These are phyloP conservation scores for Arachis hypogaea DNA, from an alignment of 306 rosid genomes.

Conservation along the genomic window DNA sequence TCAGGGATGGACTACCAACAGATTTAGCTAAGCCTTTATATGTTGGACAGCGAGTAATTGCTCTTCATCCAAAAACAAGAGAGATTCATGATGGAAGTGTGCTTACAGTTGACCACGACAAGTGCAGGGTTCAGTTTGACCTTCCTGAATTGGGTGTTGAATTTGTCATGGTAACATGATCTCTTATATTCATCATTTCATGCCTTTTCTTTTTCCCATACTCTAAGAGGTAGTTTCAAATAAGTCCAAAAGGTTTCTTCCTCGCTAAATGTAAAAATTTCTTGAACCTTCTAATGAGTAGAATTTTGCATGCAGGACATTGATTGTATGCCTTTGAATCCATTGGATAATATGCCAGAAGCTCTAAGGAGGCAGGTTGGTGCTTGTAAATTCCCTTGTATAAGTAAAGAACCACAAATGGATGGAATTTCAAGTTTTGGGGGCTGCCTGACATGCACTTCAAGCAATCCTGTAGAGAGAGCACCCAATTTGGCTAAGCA, in stretches of 20 bases:
- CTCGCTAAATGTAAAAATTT: neutral
- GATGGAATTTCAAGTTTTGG: conserved; percentile 52
- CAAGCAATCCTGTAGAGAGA: conserved; percentile 55
- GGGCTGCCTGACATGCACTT: conserved; percentile 44
- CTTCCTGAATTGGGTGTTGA: conserved; percentile 85
- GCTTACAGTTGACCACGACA: conserved; percentile 88
- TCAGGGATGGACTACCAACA: conserved; percentile 87
- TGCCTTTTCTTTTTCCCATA: conserved; percentile 26
- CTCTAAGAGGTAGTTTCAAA: conserved; percentile 27
- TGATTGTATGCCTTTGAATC: conserved; percentile 89
- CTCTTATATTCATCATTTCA: conserved; percentile 23
- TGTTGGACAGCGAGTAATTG: conserved; percentile 91
- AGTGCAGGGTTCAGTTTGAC: conserved; percentile 89
- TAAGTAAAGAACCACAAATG: conserved; percentile 52
- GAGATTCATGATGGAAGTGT: conserved; percentile 92
- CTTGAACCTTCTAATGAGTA: conserved; percentile 13
- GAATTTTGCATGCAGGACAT: conserved; percentile 58
- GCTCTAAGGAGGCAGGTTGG: conserved; percentile 58
- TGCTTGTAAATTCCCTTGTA: conserved; percentile 47
- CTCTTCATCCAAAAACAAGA: conserved; percentile 86
- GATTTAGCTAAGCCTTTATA: conserved; percentile 88
- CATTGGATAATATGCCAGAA: conserved; percentile 78
- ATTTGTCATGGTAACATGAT: conserved; percentile 72
- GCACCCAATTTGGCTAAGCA: conserved; percentile 46
- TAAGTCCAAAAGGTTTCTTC: conserved; percentile 3